A percentile compares a stretch with the other conserved stretches of the same genome.
Conservation (phyloP, 371 early-diverging fungal species). For the Globomyces sp. region DNA sequence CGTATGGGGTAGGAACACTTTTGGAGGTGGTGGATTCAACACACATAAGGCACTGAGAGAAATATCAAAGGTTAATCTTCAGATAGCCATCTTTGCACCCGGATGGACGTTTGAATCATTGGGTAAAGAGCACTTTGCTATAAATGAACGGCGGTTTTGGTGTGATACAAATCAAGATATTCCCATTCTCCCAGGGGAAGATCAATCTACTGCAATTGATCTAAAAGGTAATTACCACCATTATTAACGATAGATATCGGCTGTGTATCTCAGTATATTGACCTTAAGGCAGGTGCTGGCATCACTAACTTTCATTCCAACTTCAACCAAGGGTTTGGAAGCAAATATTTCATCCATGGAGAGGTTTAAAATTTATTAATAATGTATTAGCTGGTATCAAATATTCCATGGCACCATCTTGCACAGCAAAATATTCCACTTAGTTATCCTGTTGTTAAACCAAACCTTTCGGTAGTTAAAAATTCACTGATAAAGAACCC, state of each 20-base stretch:
- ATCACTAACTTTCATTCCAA: conserved; percentile 48
- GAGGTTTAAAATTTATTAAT: too few relatives aligned
- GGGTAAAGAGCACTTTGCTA: conserved; percentile 5
- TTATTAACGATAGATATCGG: conserved; percentile 21
- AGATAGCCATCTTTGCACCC: conserved; percentile 29
- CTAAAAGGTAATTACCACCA: conserved; percentile 7
- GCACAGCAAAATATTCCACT: too few relatives aligned
- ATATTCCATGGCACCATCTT: too few relatives aligned
- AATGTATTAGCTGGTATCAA: too few relatives aligned
- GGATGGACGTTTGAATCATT: conserved; percentile 4
- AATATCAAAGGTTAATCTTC: conserved; percentile 24
- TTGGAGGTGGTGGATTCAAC: conserved; percentile 61
- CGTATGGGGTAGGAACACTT: conserved; percentile 65
- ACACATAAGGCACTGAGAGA: conserved; percentile 34
- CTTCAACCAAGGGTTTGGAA: conserved; percentile 59
- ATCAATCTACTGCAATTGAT: conserved; percentile 16
- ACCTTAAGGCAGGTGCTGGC: conserved; percentile 41
- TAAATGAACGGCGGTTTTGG: conserved; percentile 1
- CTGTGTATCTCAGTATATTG: conserved; percentile 36
- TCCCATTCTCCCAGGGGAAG: background rate
- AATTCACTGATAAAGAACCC: too few relatives aligned
- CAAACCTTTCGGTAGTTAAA: too few relatives aligned
- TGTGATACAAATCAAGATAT: conserved; percentile 11
- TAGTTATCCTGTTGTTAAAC: too few relatives aligned
- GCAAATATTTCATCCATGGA: too few relatives aligned